Conservation (phyloP, 2,329 filamentous ascomycete species). For the Zopfia rhizophila region DNA sequence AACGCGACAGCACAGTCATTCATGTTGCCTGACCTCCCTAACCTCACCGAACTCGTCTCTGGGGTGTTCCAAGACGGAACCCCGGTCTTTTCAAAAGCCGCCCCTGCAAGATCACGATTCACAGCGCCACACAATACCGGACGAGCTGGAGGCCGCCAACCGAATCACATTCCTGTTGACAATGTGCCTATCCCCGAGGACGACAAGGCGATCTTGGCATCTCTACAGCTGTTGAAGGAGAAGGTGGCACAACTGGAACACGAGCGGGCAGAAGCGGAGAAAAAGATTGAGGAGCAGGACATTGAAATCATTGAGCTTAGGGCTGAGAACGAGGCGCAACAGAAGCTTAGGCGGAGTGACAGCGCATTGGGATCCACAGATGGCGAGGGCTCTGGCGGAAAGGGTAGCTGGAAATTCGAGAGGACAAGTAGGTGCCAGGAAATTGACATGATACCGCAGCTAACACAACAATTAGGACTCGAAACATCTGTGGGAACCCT, state of each 20-base stretch:
- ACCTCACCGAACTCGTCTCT: constrained; percentile 70
- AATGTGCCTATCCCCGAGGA: constrained; percentile 68
- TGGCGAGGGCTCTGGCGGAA: constrained; percentile 58
- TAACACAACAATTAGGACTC: constrained; percentile 57
- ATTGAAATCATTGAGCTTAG: constrained; percentile 63
- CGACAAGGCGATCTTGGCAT: constrained; percentile 71
- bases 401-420: constrained; percentile 55
- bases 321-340: constrained; percentile 56
- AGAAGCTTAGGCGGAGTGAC: constrained; percentile 55
- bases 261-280: constrained; percentile 63
- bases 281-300: constrained; percentile 62
- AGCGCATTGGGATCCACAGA: constrained; percentile 59
- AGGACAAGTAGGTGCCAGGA: constrained; percentile 64
- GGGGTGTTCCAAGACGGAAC: constrained; percentile 68
- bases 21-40: constrained; percentile 68
- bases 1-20: constrained; percentile 69
- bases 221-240: constrained; percentile 67
- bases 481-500: constrained; percentile 69
- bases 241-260: constrained; percentile 66
- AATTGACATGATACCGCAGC: constrained; percentile 1
- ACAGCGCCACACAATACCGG: constrained; percentile 56
- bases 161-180: constrained; percentile 60
- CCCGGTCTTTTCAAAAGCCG: constrained; percentile 64
- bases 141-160: constrained; percentile 37
- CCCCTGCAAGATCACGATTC: constrained; percentile 65